Percentiles rank a stretch among this genome's conserved stretches.
Evolutionary conservation across 2,329 filamentous ascomycete species (phyloP).

Genomic region (Claviceps quebecensis): DNA sequence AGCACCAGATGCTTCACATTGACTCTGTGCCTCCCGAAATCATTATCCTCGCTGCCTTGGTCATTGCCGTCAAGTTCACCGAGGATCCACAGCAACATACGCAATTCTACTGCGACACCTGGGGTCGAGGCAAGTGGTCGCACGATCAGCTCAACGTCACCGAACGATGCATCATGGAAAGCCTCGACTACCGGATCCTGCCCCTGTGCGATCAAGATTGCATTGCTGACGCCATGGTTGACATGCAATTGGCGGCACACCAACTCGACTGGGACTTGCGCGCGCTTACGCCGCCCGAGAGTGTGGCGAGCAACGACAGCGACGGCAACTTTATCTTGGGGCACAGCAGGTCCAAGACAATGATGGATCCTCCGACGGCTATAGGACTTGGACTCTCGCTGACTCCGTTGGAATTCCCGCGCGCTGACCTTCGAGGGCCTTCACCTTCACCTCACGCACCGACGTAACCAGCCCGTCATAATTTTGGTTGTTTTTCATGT

Average conservation of each 20-base stretch:
- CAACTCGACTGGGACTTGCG: conserved; percentile 15
- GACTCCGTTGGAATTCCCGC: conserved; percentile 11
- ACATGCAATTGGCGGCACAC: conserved; percentile 46
- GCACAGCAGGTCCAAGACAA: conserved; percentile 23
- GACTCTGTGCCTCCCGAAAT: conserved; percentile 48
- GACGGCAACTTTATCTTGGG: conserved; percentile 15
- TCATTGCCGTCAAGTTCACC: conserved; percentile 52
- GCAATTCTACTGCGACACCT: conserved; percentile 36
- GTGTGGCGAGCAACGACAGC: conserved; percentile 13
- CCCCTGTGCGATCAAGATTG: conserved; percentile 42
- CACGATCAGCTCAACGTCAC: conserved; percentile 49
- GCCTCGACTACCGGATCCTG: conserved; percentile 47
- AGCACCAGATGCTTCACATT: conserved; percentile 45
- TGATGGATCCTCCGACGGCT: conserved; percentile 8
- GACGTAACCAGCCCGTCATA: conserved; percentile 9
- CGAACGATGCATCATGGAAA: conserved; percentile 50
- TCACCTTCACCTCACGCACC: conserved; percentile 10
- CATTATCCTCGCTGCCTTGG: conserved; percentile 46
- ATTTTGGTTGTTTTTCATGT: neutral
- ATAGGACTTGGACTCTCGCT: conserved; percentile 14
- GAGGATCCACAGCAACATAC: conserved; percentile 44
- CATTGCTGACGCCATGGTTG: conserved; percentile 44
- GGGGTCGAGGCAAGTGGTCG: conserved; percentile 44
- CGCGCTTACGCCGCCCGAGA: conserved; percentile 18
- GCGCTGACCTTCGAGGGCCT: conserved; percentile 3